Base-by-base conservation (phyloP, 805 yeast species). In the Ogataea nakhonphanomensis region DNA sequence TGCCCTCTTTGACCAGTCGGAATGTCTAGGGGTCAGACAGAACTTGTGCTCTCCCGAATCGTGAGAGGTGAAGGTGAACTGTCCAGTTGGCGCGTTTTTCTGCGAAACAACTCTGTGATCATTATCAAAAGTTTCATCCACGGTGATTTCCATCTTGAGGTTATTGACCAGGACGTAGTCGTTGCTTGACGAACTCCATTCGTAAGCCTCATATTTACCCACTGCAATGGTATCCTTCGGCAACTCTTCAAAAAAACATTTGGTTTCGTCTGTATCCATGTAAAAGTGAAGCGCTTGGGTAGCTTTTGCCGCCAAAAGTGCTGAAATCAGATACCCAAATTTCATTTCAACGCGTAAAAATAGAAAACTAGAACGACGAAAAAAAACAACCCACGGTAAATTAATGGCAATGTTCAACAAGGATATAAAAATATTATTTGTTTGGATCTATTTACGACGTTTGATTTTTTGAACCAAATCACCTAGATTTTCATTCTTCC, bases 201-300 rank as follows among this genome's bases (percentile, higher is more conserved):
- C 89, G 58, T 73, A 74, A 3, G 86, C 84, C 50, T 83, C 83
- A 50, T 85, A 78, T 55, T 73, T 73, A 40, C 91, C 95, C 42
- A 84, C 84, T 15, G 90, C 83, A 43, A 91, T 73, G n/a, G 95
- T 78, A 51, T 81, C 84, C 48, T 73, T 70, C 12, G 86, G 79
- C 45, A 91, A 69, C 45, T 84, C 95, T 58, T 90, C 93, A 55
- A 67, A 83, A 61, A 91, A 91, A 64, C 98, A 93, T 51, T 79
- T 78, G 31, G 79, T 73, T 49, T 84, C 84, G 24, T 82, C 89
- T 1, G 90, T 82, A 9, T 77, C 77, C 38, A 87, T 67, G 61
- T 88, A 90, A 61, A 88, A 80, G 62, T 93, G 95, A 44, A 90
- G 68, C 0, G 79, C 87, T 35, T 55, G 51, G 21, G 52, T 50